Evolutionary conservation across 805 yeast species (phyloP).

Genomic region (Candida mattraensis): DNA sequence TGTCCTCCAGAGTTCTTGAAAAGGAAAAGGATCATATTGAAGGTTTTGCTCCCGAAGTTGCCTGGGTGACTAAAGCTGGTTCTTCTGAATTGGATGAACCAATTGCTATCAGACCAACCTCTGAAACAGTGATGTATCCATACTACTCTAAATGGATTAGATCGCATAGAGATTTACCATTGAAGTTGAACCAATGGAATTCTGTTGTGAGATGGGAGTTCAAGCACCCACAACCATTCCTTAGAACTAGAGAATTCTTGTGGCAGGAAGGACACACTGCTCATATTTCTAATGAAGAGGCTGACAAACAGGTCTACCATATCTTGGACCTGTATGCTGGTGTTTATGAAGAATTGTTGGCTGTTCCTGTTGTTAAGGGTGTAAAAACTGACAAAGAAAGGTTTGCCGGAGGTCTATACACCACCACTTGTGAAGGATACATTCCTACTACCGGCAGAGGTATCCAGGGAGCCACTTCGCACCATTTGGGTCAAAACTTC

Average conservation of each 20-base stretch:
- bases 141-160: constrained; percentile 99
- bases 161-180: constrained; percentile 96
- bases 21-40: constrained; percentile 98
- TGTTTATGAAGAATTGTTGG: constrained; percentile 86
- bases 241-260: constrained; percentile 97
- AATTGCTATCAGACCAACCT: constrained; percentile 98
- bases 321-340: constrained; percentile 85
- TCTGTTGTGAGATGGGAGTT: constrained; percentile 99
- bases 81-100: constrained; percentile 93
- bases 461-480: constrained; percentile 99
- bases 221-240: constrained; percentile 98
- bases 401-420: constrained; percentile 96
- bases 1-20: constrained; percentile 87
- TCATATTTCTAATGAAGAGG: constrained; percentile 79
- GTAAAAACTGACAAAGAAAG: constrained; percentile 95
- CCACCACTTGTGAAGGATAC: constrained; percentile 95
- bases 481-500: constrained; percentile 96
- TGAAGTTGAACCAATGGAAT: constrained; percentile 98
- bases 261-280: constrained; percentile 99
- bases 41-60: constrained; percentile 99
- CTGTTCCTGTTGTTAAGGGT: constrained; percentile 97
- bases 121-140: constrained; percentile 99
- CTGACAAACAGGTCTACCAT: constrained; percentile 77
- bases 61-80: constrained; percentile 99
- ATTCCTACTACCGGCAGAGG: constrained; percentile 99